phyloP scores from a whole-genome alignment of 1,284 basidiomycete species.

The Pyrrhoderma noxium region DNA sequence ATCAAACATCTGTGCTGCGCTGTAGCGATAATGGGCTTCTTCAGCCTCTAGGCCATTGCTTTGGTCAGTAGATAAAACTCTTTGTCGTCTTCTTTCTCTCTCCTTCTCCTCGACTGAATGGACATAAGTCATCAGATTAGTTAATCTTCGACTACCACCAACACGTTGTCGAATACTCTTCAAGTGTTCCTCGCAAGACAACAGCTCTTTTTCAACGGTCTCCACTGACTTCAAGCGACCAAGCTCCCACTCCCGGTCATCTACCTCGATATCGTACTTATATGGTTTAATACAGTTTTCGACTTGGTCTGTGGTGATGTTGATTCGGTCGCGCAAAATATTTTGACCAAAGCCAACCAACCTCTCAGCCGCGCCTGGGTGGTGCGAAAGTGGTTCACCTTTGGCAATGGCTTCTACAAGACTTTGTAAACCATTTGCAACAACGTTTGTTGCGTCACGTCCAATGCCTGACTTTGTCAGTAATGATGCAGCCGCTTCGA shows the following conservation, averaged over 20 bases:
- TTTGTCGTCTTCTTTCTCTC: constrained; percentile 53
- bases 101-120: constrained; percentile 78
- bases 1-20: constrained; percentile 83
- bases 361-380: constrained; percentile 81
- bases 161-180: constrained; percentile 81
- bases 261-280: constrained; percentile 88
- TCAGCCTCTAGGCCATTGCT: constrained; percentile 35
- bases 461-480: constrained; percentile 98
- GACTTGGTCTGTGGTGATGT: constrained; percentile 93
- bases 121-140: constrained; percentile 76
- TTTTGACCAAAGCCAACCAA: constrained; percentile 88
- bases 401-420: constrained; percentile 84
- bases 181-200: constrained; percentile 81
- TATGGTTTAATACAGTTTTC: constrained; percentile 99
- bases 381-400: constrained; percentile 88
- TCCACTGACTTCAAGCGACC: constrained; percentile 72
- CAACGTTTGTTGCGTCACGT: constrained; percentile 87
- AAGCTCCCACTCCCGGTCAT: constrained; percentile 84
- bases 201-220: constrained; percentile 79
- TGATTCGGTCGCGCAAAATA: constrained; percentile 88
- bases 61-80: constrained; percentile 29
- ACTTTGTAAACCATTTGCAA: constrained; percentile 86
- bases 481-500: constrained; percentile 86
- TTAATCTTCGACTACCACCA: constrained; percentile 78
- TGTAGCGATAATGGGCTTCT: constrained; percentile 79